Evolutionary conservation across 306 rosid genomes (phyloP).

Genomic region (Medicago arabica): DNA sequence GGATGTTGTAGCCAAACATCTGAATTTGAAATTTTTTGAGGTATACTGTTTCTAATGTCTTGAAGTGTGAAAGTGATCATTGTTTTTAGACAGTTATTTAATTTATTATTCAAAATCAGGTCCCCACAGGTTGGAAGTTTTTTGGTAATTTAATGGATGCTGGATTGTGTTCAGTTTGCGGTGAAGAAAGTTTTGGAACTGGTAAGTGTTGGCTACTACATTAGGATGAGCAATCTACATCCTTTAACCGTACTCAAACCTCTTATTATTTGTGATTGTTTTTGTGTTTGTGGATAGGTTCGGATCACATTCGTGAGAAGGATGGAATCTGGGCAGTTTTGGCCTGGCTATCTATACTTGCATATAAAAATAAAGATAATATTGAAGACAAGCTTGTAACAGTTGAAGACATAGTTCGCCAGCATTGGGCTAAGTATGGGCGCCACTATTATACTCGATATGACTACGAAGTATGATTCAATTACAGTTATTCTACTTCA

Average conservation of each 20-base stretch:
- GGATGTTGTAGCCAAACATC: conserved; percentile 94
- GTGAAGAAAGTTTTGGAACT: conserved; percentile 99
- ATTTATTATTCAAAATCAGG: conserved; percentile 57
- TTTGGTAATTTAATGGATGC: conserved; percentile 99
- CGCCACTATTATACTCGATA: conserved; percentile 98
- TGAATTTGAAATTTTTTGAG: conserved; percentile 95
- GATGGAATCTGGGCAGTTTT: conserved; percentile 99
- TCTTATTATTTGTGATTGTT: conserved; percentile 38
- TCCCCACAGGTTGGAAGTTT: conserved; percentile 99
- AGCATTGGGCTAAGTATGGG: conserved; percentile 93
- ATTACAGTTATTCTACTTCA: conserved; percentile 16
- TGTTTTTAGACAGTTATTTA: conserved; percentile 7
- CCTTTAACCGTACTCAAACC: conserved; percentile 11
- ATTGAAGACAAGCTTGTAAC: conserved; percentile 81
- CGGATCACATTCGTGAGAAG: conserved; percentile 97
- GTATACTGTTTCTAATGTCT: conserved; percentile 47
- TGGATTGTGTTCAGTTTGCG: conserved; percentile 90
- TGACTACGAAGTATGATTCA: conserved; percentile 76
- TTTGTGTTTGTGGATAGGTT: conserved; percentile 62
- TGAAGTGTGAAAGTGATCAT: conserved; percentile 4
- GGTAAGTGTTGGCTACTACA: conserved; percentile 57
- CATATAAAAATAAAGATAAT: conserved; percentile 81
- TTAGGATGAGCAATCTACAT: conserved; percentile 23
- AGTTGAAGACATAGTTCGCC: conserved; percentile 95
- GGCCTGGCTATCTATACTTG: conserved; percentile 95